A percentile compares a stretch with the other conserved stretches of the same genome.
phyloP scores from a whole-genome alignment of 2,329 filamentous ascomycete genomes.

The Capronia americana region DNA sequence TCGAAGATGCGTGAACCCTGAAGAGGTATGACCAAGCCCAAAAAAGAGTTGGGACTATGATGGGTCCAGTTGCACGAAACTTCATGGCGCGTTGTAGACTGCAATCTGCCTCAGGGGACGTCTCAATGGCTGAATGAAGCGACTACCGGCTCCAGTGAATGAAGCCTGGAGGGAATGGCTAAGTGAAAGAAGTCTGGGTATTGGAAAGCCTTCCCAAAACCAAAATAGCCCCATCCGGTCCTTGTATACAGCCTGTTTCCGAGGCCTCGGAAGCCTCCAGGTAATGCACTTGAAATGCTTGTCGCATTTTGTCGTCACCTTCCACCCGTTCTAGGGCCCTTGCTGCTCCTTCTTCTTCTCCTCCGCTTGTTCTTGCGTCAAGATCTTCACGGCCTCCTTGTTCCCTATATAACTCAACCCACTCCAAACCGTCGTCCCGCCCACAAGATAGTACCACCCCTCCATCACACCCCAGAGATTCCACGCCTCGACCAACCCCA shows the following conservation, averaged over 20 bases:
- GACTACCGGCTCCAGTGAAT: conserved; percentile 48
- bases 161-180: conserved; percentile 52
- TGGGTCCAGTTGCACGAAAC: conserved; percentile 28
- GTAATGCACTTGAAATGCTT: neutral
- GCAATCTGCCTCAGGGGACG: conserved; percentile 53
- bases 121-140: conserved; percentile 49
- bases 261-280: neutral
- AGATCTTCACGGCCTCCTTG: conserved; percentile 89
- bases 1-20: conserved; percentile 22
- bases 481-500: conserved; percentile 60
- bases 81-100: conserved; percentile 57
- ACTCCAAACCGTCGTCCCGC: conserved; percentile 89
- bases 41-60: conserved; percentile 13
- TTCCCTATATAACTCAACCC: conserved; percentile 89
- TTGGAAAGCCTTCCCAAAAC: neutral
- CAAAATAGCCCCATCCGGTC: neutral
- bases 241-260: neutral
- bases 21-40: conserved; percentile 3
- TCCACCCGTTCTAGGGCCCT: neutral
- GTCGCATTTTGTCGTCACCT: neutral
- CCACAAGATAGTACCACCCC: conserved; percentile 72
- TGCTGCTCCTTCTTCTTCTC: conserved; percentile 8
- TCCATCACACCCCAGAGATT: conserved; percentile 67
- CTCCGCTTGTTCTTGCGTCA: conserved; percentile 52
- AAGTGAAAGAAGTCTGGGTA: conserved; percentile 10